Evolutionary conservation across 1,284 basidiomycete genomes (phyloP), one percentile per base, ranked within the genome.

Genomic region (Pseudozyma sp.): DNA sequence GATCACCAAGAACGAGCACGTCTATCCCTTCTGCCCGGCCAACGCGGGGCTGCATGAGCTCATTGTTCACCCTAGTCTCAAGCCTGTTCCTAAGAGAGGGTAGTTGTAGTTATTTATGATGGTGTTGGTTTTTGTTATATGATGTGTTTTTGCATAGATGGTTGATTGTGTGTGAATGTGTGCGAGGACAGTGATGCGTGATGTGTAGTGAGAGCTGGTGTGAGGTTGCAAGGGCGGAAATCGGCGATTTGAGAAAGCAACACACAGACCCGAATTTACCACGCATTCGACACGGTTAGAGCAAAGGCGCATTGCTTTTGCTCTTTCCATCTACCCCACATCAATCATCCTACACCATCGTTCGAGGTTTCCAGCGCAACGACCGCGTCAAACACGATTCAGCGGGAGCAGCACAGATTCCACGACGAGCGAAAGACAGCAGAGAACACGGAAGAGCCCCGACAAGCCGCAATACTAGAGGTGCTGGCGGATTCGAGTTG

Each of bases 21-120:
- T 97, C 63, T 97, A 94, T 89, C 95, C 92, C 13, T 94, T 94
- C 92, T 92, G 92, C 64, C 89, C 92, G 7, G 94, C 94, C 39
- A 94, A 93, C 51, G 94, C 94, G 85, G 93, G 94, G 53, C 87
- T 97, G 52, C 92, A 97, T 83, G 93, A 97, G 86, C 92, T 79
- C 51, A 76, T 78, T 17, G 69, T 64, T 19, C 55, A 84, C 55
- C 76, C 78, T 9, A 70, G 70, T 30, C 58, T 71, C 51, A 70
- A 70, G 60, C 72, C 72, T 44, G 44, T 75, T 24, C 64, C 64
- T 44, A 75, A 70, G 68, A 53, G 43, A 46, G 4, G 14, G 6
- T 33, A n/a, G 16, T 39, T 30, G 7, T 45, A 19, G 19, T 31
- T 43, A 24, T 24, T 19, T 16, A 42, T 42, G 39, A 42, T 7